Evolutionary conservation across 78 protist species (phyloP).

Genomic region (Dictyostelium capitatum): DNA sequence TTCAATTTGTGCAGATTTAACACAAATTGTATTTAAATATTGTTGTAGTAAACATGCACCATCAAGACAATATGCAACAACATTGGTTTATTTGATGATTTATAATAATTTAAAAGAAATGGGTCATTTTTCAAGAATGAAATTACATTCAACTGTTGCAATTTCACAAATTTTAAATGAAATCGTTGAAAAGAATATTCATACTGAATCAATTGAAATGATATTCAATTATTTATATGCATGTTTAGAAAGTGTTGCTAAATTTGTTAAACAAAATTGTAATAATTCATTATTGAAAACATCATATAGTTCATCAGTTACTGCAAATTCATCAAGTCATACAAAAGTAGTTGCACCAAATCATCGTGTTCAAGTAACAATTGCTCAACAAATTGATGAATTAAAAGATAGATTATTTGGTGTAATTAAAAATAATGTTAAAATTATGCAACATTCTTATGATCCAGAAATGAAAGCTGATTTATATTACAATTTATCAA

Average conservation of each 20-base stretch:
- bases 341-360: background rate
- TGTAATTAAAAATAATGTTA: conserved; percentile 53
- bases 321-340: background rate
- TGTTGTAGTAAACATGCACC: conserved; percentile 26
- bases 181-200: conserved; percentile 3
- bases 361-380: background rate
- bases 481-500: conserved; percentile 56
- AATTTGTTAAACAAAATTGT: conserved; percentile 32
- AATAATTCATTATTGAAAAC: background rate
- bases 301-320: background rate
- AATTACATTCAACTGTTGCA: conserved; percentile 74
- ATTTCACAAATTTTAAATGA: conserved; percentile 68
- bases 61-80: conserved; percentile 51
- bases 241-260: conserved; percentile 28
- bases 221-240: conserved; percentile 18
- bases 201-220: background rate
- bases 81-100: conserved; percentile 55
- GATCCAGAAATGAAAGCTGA: conserved; percentile 85
- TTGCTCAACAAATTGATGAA: conserved; percentile 72
- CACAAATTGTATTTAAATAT: conserved; percentile 54
- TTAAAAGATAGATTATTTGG: conserved; percentile 46
- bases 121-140: conserved; percentile 79
- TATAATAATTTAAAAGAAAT: conserved; percentile 48
- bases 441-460: conserved; percentile 66
- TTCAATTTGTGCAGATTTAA: conserved; percentile 44